phyloP scores from a whole-genome alignment of 78 protist genomes.

The Dictyostelium firmibasis region DNA sequence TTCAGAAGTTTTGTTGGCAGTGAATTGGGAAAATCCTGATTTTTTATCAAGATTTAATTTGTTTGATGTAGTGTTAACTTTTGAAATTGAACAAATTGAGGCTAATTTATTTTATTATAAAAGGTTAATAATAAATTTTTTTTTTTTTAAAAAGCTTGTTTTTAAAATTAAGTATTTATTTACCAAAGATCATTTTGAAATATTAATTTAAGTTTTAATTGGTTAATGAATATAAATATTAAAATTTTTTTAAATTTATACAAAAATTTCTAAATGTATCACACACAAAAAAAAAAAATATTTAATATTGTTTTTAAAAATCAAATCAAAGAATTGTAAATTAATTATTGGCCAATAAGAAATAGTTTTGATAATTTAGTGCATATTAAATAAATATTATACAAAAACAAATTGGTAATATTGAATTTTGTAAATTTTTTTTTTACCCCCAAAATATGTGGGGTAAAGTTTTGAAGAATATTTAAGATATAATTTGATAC shows the following conservation, averaged over 20 bases:
- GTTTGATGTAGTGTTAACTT: not conserved
- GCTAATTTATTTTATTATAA: not conserved
- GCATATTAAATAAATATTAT: too few relatives aligned
- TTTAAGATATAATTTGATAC: too few relatives aligned
- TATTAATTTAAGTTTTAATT: not conserved
- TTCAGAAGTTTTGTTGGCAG: not conserved
- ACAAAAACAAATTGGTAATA: too few relatives aligned
- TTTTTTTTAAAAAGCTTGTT: too few relatives aligned
- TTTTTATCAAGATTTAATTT: not conserved
- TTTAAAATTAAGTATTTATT: too few relatives aligned
- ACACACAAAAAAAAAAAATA: too few relatives aligned
- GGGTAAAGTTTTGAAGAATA: too few relatives aligned
- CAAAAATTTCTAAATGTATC: too few relatives aligned
- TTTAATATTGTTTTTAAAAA: too few relatives aligned
- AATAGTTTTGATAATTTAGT: not conserved
- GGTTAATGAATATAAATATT: not conserved
- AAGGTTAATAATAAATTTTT: too few relatives aligned
- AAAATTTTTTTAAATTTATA: too few relatives aligned
- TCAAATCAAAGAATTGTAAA: not conserved
- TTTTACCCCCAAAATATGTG: not conserved
- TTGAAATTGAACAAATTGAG: not conserved
- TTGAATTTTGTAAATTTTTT: too few relatives aligned
- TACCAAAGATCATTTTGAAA: not conserved
- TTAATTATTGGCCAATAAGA: not conserved
- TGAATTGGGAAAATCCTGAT: not conserved